phyloP scores from a whole-genome alignment of 768 basidiomycete genomes.

The Cystofilobasidium ferigula region DNA sequence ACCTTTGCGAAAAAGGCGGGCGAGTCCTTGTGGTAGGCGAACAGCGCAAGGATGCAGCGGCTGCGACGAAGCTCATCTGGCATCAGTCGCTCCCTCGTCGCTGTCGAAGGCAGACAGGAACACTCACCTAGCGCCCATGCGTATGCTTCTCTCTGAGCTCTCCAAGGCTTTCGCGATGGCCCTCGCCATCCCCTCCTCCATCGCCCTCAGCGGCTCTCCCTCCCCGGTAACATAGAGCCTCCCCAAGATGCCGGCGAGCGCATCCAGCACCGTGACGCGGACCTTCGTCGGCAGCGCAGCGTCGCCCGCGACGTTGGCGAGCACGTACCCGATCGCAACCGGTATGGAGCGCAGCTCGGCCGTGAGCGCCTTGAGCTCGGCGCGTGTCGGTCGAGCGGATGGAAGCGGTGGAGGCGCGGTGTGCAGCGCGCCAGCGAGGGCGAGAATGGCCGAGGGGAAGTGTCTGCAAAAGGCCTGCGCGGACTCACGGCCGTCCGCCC shows the following conservation, averaged over 20 bases:
- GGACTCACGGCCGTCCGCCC: not conserved
- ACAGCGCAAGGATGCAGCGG: constrained; percentile 22
- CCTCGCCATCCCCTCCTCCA: not conserved
- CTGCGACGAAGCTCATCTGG: constrained; percentile 1
- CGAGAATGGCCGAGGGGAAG: constrained; percentile 4
- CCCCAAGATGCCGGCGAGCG: not conserved
- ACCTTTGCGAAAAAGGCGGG: not conserved
- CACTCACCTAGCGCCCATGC: constrained; percentile 28
- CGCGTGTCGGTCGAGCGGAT: not conserved
- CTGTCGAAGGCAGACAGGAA: not conserved
- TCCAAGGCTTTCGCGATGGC: constrained; percentile 6
- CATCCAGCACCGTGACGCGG: constrained; percentile 12
- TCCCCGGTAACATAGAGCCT: not conserved
- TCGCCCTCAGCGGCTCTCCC: not conserved
- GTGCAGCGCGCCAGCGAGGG: not conserved
- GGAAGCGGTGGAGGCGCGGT: not conserved
- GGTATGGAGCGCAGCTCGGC: not conserved
- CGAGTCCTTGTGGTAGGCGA: not conserved
- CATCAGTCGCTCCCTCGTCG: not conserved
- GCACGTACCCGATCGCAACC: not conserved
- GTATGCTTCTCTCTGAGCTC: constrained; percentile 15
- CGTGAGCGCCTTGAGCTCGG: not conserved
- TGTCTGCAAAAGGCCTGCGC: not conserved
- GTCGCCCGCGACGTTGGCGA: not conserved
- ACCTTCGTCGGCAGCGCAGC: constrained; percentile 5